These are phyloP conservation scores for Salisapilia sapeloensis DNA, from an alignment of 352 stramenopile genomes.

Conservation along the genomic window DNA sequence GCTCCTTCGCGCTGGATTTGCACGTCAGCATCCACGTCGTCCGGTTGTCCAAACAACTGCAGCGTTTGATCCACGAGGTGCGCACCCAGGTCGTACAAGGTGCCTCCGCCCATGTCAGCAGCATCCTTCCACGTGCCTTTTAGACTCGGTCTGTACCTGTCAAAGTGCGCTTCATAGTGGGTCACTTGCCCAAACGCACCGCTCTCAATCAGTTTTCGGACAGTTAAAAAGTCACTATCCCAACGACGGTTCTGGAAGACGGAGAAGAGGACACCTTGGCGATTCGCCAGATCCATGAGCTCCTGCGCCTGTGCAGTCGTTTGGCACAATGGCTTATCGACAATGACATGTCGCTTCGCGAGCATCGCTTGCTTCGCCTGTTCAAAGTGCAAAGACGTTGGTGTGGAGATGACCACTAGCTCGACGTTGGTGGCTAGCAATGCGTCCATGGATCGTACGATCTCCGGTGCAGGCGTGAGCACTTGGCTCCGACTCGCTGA, in stretches of 20 bases:
- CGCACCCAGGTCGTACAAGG: slow-evolving; percentile 53
- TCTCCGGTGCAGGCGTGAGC: slow-evolving; percentile 20
- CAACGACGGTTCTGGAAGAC: slow-evolving; percentile 69
- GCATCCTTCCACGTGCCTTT: slow-evolving; percentile 75
- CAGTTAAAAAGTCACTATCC: slow-evolving; percentile 59
- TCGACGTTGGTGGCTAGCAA: slow-evolving; percentile 38
- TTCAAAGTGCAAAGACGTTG: slow-evolving; percentile 55
- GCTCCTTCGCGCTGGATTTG: slow-evolving; percentile 53
- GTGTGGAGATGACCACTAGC: slow-evolving; percentile 56
- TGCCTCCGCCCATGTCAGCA: slow-evolving; percentile 24
- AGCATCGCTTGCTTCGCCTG: slow-evolving; percentile 49
- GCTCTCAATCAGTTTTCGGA: slow-evolving; percentile 21
- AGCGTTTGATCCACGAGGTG: slow-evolving; percentile 54
- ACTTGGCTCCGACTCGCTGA: slow-evolving; percentile 38
- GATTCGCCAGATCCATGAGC: slow-evolving; percentile 21
- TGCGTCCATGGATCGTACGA: slow-evolving; percentile 59
- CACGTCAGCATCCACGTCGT: slow-evolving; percentile 29
- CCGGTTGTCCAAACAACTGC: slow-evolving; percentile 36
- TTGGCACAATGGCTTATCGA: slow-evolving; percentile 62
- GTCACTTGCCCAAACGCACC: slow-evolving; percentile 27
- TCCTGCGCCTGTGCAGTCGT: slow-evolving; percentile 27
- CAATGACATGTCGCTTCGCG: slow-evolving; percentile 57
- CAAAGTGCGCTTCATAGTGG: slow-evolving; percentile 45
- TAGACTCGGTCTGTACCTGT: slow-evolving; percentile 43
- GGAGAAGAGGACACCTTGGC: slow-evolving; percentile 39